phyloP scores from a whole-genome alignment of 179 eudicot species.

The Camellia oleifera region DNA sequence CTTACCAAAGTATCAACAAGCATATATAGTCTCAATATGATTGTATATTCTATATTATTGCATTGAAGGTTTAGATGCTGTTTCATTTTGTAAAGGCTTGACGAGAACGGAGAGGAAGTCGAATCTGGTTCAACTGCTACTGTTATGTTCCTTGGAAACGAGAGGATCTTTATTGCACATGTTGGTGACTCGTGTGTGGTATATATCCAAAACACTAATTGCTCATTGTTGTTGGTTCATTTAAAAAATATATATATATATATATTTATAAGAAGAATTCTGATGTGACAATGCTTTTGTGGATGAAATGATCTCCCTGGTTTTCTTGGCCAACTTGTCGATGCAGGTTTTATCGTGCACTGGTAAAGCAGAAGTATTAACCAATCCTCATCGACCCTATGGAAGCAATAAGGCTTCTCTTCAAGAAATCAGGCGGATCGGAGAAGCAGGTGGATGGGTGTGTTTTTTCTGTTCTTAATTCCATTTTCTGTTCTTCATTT shows the following conservation, averaged over 20 bases:
- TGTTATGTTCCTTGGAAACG: constrained; percentile 54
- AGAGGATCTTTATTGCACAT: constrained; percentile 69
- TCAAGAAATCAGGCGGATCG: constrained; percentile 76
- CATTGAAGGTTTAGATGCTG: constrained; percentile 51
- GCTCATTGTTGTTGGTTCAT: not conserved
- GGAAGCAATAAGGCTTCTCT: constrained; percentile 73
- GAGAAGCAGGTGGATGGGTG: constrained; percentile 99
- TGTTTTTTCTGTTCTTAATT: constrained; percentile 44
- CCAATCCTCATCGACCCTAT: constrained; percentile 87
- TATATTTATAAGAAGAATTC: too few species aligned
- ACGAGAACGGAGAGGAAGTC: constrained; percentile 41
- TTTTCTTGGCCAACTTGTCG: not conserved
- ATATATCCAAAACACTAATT: constrained; percentile 19
- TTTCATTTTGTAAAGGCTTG: constrained; percentile 77
- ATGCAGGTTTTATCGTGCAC: constrained; percentile 74
- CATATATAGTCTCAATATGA: constrained; percentile 21
- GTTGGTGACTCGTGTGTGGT: constrained; percentile 94
- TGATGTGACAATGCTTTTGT: not conserved
- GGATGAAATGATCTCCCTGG: not conserved
- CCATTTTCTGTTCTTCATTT: not conserved
- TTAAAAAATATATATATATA: too few species aligned
- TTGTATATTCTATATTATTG: constrained; percentile 28
- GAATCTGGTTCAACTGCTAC: constrained; percentile 98
- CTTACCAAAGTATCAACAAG: not conserved
- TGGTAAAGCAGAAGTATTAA: constrained; percentile 78